Base-by-base conservation (phyloP, 495 filamentous ascomycete genomes). In the Penicillium pulvis region DNA sequence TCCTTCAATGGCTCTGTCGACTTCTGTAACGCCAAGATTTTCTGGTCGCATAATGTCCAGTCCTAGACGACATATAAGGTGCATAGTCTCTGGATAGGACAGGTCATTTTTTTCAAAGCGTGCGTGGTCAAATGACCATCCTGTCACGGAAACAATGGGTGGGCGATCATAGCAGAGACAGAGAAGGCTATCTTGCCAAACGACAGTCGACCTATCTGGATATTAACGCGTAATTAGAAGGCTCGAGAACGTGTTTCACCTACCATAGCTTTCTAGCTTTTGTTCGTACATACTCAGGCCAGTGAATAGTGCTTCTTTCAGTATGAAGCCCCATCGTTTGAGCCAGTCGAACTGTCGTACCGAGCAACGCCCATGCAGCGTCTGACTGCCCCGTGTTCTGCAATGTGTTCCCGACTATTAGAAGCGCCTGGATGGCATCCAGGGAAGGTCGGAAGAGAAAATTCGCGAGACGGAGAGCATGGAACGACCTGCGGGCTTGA, bases 301-400 rank as follows among this genome's bases (percentile, higher is more conserved):
- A 65, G 30, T 70, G 58, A 0, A 60, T 19, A 0, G 65, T 62
- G 28, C 71, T 65, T 36, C 55, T 62, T 19, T 70, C 67, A 1
- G 68, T 72, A 42, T 76, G 73, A 7, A 76, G 55, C 0, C 79
- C 79, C 50, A 81, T 67, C 1, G 77, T 79, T 51, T 81, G 78
- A 31, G 78, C 76, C 23, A 81, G 58, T 28, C 79, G 69, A 7
- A 80, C 68, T 0, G 77, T 80, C 9, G 71, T 70, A 2, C 76
- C 79, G 3, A 80, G 69, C 9, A 79, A 51, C 8, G 76, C 78
- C 72, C 77, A 80, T 6, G 79, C 75, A 47, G 79, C 78, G 31
- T 80, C 72, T 2, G 79, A 81, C 52, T 79, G 78, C 4, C 78
- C 79, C 61, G 68, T 74, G 36, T 81, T 79, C 30, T 78, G 78